Evolutionary conservation across 768 basidiomycete genomes (phyloP), one percentile per base, ranked within the genome.

Genomic region (Mycena crocata): DNA sequence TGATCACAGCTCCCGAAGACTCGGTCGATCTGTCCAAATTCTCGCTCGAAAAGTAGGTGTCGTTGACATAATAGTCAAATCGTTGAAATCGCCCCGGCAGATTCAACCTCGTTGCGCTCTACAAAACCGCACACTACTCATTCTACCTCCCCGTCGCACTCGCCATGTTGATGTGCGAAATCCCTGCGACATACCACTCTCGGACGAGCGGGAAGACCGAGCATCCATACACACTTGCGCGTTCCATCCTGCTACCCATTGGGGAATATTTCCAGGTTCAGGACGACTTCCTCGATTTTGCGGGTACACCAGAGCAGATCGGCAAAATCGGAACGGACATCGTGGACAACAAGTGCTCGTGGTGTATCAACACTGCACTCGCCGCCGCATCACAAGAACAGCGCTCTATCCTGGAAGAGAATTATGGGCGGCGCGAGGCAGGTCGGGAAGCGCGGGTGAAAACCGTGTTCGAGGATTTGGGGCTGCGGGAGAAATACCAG

Each of bases 201-300:
- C n/a, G 26, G 14, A 34, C 50, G 15, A 49, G 21, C 23, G 37
- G 32, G 8, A 21, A 52, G n/a, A 42, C 42, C 2, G 80, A 83
- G 7, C 81, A 84, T 44, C 86, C 91, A 7, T 97, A 93, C 84
- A 85, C 89, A 32, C 76, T 90, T 67, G 92, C 96, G 1, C 83
- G 87, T 28, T 85, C 87, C 45, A 96, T 99, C 76, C 87, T 98
- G 34, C 81, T 98, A 55, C 93, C 93, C 5, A 86, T 98, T 61
- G 97, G 97, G 57, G 95, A 98, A 78, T 99, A 98, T 81, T 99
- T 98, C 89, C 97, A 99, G 80, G 86, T 96, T 60, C 97, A 99
- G 79, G 96, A 98, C 75, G 97, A 99, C 79, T 98, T 90, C 80
- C 88, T 99, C 72, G 97, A 99, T 78, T 97, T 89, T 77, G 90